Base-by-base conservation (phyloP, 805 yeast genomes). In the Candida nonsorbophila region DNA sequence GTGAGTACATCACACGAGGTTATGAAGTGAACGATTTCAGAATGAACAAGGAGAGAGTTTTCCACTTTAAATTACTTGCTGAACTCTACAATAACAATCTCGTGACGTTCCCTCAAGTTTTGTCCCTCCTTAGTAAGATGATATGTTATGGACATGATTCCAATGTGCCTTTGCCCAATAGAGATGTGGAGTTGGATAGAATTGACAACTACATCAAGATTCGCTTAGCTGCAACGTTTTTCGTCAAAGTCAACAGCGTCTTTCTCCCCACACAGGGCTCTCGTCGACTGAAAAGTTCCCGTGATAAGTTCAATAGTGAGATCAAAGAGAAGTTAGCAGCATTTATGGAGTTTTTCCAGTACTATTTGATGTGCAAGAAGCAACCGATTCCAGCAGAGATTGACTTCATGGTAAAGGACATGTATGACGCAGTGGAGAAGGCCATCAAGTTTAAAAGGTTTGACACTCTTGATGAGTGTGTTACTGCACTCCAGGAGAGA, bases 151-250 rank as follows among this genome's bases (percentile, higher is more conserved):
- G 94, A 0, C 79, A 84, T 58, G 68, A 70, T 0, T 61, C 66
- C 33, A 74, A 74, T 30, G 68, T 68, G 28, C 69, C 68, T 3
- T 42, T 53, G n/a, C 88, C 94, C 1, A 67, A 69, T 5, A 61
- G 57, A 14, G 22, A 47, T 3, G 58, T 65, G 17, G 69, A 57
- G 11, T 29, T 69, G n/a, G 96, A 87, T 54, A 57, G 57, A 8
- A 77, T 79, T 0, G 71, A 77, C 41, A 78, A 84, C 43, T 84
- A 78, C 46, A 84, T 85, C 53, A 66, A 95, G 33, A 59, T 85
- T 20, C 76, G 75, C 22, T 53, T 87, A 46, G 49, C 57, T 26
- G 58, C 67, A 14, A 28, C 20, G 9, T 19, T 40, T 15, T 34
- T 34, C 22, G 27, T 19, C 16, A 26, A 20, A 7, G 4, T 33